These are phyloP conservation scores for Dentipellis fragilis DNA, from an alignment of 768 basidiomycete species.

Conservation along the genomic window DNA sequence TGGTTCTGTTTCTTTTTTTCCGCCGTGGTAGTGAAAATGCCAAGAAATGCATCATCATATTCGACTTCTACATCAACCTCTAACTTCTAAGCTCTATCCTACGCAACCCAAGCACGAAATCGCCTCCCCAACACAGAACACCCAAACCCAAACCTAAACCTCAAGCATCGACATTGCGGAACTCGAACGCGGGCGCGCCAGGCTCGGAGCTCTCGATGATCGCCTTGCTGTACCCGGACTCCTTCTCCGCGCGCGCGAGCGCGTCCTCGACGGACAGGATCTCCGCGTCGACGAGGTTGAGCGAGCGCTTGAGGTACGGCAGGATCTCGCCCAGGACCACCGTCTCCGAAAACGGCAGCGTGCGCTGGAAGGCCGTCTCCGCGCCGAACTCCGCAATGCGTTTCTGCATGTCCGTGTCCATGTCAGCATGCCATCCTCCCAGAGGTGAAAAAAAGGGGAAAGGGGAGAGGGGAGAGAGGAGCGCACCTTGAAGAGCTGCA, in stretches of 20 bases:
- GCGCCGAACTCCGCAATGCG: constrained; percentile 71
- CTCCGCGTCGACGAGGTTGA: constrained; percentile 63
- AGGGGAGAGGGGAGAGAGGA: neutral
- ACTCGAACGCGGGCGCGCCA: constrained; percentile 78
- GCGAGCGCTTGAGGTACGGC: constrained; percentile 72
- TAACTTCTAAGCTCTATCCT: too few species aligned
- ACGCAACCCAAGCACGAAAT: too few species aligned
- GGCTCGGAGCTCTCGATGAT: constrained; percentile 87
- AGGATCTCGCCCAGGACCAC: constrained; percentile 59
- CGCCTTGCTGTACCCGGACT: constrained; percentile 48
- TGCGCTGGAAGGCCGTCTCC: constrained; percentile 70
- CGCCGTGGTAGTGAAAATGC: neutral
- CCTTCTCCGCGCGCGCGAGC: constrained; percentile 32
- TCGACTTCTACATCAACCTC: neutral
- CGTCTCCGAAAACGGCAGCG: constrained; percentile 74
- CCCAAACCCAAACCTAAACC: too few species aligned
- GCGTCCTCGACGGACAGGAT: constrained; percentile 65
- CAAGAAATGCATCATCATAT: neutral
- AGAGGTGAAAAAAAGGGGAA: neutral
- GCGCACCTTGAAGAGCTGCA: constrained; percentile 86
- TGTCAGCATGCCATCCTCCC: neutral
- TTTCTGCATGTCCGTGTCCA: constrained; percentile 43
- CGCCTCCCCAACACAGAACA: too few species aligned
- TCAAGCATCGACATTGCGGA: constrained; percentile 50
- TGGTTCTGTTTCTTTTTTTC: neutral